Base-by-base conservation (phyloP, 2,329 filamentous ascomycete genomes). In the Arthroderma sp. region DNA sequence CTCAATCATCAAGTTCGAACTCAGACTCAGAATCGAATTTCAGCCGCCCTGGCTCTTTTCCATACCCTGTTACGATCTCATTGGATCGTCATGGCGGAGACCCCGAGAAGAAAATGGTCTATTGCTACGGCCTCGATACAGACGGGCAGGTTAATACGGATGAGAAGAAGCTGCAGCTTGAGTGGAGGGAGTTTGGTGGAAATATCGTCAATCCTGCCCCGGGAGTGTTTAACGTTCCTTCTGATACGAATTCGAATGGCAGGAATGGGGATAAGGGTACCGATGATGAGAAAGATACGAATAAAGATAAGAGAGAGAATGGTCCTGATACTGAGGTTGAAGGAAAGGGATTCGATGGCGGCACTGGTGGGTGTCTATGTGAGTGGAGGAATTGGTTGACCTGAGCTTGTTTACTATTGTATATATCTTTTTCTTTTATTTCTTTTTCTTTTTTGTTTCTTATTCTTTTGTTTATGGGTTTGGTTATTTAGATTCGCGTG, bases 51-150 rank as follows among this genome's bases (percentile, higher is more conserved):
- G 74, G 75, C 2, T 73, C 72, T 1, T 78, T 81, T 49, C 76
- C 77, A 0, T 80, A 79, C 52, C 73, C 75, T 0, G 66, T 79
- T 1, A 78, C 72, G 0, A 66, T 82, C 36, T 74, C 72, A 0
- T 47, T 80, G 2, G 78, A 81, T 53, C 67, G 78, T 2, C 75
- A 80, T 51, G 76, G 77, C 7, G 77, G 77, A 1, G 59, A 67
- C 6, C 59, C 67, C 1, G 61, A 61, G 28, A 60, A 70, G 49
- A 81, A 80, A 58, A 69, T 74, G 48, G 63, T 77, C 0, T 80
- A 78, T 54, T 80, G 77, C 63, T 80, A 79, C 53, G 66, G 65
- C 1, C 58, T 81, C 48, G 68, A 77, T 50, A 60, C 62, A 22
- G 58, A 67, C 9, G 65, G 68, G 4, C 64, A 65, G 10, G 45